Evolutionary conservation across 768 basidiomycete species (phyloP).

Genomic region (Piloderma croceum): DNA sequence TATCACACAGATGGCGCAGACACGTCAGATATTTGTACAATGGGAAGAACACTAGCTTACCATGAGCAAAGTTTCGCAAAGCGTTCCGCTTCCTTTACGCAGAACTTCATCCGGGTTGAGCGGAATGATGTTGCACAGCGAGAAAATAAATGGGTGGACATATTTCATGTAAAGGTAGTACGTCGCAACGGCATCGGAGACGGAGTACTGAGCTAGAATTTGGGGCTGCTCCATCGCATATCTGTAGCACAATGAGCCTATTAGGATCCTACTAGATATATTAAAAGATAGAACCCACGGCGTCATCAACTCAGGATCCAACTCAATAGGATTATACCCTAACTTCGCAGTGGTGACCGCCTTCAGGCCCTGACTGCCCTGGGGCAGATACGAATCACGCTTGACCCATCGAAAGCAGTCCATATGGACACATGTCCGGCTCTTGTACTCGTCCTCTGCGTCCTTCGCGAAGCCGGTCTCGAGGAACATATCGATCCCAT

Average conservation of each 20-base stretch:
- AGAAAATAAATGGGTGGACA: conserved; percentile 99
- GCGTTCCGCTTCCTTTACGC: conserved; percentile 91
- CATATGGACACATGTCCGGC: conserved; percentile 91
- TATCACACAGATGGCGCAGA: too few relatives aligned
- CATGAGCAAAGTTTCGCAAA: conserved; percentile 98
- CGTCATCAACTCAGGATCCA: conserved; percentile 99
- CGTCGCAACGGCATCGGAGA: conserved; percentile 99
- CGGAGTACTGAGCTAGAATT: conserved; percentile 91
- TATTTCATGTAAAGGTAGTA: conserved; percentile 99
- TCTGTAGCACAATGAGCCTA: conserved; percentile 34
- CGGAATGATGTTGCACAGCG: conserved; percentile 97
- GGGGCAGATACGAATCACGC: conserved; percentile 95
- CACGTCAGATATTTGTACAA: conserved; percentile 3
- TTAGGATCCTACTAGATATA: too few relatives aligned
- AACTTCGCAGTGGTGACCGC: conserved; percentile 95
- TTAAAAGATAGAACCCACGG: conserved; percentile 56
- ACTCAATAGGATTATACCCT: conserved; percentile 93
- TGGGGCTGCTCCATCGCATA: conserved; percentile 97
- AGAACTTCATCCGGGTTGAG: conserved; percentile 94
- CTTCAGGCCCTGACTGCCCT: conserved; percentile 97
- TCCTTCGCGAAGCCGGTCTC: conserved; percentile 93
- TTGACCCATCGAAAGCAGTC: conserved; percentile 99
- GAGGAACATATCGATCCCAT: conserved; percentile 94
- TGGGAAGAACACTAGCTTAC: conserved; percentile 38
- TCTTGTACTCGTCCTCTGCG: conserved; percentile 92